Evolutionary conservation across 805 yeast species (phyloP), one percentile per base, ranked within the genome.

Genomic region (Kluyveromyces lactis): DNA sequence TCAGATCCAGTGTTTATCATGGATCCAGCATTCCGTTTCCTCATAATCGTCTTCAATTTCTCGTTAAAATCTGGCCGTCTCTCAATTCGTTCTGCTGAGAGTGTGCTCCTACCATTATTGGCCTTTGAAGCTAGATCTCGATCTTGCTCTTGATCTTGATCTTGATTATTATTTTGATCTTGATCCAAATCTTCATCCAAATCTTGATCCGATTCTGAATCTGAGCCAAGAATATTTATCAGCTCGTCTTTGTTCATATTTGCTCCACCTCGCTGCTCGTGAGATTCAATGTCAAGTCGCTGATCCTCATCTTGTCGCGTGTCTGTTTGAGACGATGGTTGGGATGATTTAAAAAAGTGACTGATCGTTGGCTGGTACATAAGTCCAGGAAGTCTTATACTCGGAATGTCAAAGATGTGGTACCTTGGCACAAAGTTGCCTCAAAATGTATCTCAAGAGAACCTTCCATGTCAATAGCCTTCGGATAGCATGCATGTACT

Each of bases 291-390:
- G 8, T 9, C 24, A 21, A 9, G 9, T 6, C 24, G 6, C 6
- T 21, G 24, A 6, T 21, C 9, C 6, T 6, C 24, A 21, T 21
- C 24, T 21, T 21, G 24, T 9, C 9, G 24, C 9, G 24, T 21
- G 9, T n/a, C n/a, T n/a, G n/a, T n/a, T n/a, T n/a, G n/a, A 21
- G 24, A 21, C 24, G 6, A 6, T 21, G 13, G 4, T 26, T 40
- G 38, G 16, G 35, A 32, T 12, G 47, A 13, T 39, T 50, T 56
- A 39, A 60, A 60, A 31, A 60, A 60, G 38, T 46, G 47, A 36
- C 62, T 59, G 3, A 59, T 59, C 4, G 53, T 44, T 3, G 60
- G 58, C 35, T 59, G 64, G 10, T 37, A 39, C 35, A 32, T 32
- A 10, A 9, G 6, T 9, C 24, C 9, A 6, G 24, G 24, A 9